Percentiles rank a stretch among this genome's conserved stretches.
Evolutionary conservation across 176 grass and related monocot genomes (phyloP).

Genomic region (Aegilops sharonensis): DNA sequence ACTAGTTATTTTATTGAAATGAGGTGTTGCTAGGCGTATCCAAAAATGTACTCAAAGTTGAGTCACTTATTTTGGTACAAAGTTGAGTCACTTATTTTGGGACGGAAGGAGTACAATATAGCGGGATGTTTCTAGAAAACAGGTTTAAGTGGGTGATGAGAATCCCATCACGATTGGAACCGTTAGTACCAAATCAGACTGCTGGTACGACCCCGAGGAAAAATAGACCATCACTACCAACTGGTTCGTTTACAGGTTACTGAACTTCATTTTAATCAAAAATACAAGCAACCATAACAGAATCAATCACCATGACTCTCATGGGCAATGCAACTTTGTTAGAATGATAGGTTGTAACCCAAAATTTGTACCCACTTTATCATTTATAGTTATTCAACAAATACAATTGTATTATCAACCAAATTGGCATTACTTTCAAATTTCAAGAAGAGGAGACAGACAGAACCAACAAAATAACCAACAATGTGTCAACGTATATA

Average conservation of each 20-base stretch:
- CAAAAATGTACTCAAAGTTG: neutral
- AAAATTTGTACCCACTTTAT: neutral
- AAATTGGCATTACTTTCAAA: neutral
- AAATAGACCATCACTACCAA: conserved; percentile 2
- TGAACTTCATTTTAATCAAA: neutral
- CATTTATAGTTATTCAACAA: neutral
- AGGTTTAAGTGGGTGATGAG: neutral
- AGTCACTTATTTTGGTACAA: too few relatives aligned
- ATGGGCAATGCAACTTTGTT: neutral
- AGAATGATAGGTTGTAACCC: neutral
- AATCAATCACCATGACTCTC: neutral
- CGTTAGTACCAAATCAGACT: neutral
- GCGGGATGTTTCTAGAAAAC: neutral
- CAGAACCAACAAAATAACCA: neutral
- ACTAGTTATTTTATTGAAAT: neutral
- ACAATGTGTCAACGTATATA: neutral
- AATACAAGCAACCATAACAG: neutral
- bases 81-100: too few relatives aligned
- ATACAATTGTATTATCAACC: neutral
- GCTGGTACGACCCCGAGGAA: neutral
- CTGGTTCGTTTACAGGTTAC: neutral
- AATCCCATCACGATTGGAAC: neutral
- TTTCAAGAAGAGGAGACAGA: neutral
- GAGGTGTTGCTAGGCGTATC: neutral
- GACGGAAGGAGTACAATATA: neutral